These are phyloP conservation scores for Penicillium fimorum DNA, from an alignment of 495 filamentous ascomycete species.

Conservation along the genomic window DNA sequence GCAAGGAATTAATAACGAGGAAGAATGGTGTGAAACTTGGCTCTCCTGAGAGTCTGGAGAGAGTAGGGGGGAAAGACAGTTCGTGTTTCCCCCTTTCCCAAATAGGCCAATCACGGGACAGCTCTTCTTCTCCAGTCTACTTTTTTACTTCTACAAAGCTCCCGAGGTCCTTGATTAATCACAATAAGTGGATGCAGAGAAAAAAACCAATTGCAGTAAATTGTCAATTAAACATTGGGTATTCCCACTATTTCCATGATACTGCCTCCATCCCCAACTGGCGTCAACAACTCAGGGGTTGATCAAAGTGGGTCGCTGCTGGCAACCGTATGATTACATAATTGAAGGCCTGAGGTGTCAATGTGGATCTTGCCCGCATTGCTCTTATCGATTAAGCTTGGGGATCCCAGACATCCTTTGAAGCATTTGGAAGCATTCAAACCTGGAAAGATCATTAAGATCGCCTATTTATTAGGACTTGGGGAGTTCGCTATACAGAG, in stretches of 20 bases:
- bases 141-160: conserved; percentile 18
- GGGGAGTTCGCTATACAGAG: neutral
- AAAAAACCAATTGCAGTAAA: neutral
- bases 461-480: neutral
- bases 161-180: conserved; percentile 1
- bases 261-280: neutral
- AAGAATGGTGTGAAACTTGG: conserved; percentile 21
- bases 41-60: conserved; percentile 20
- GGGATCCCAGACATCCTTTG: conserved; percentile 1
- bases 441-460: neutral
- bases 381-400: conserved; percentile 29
- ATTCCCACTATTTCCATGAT: neutral
- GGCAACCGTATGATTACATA: conserved; percentile 31
- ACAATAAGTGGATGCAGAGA: neutral
- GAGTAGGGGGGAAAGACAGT: conserved; percentile 28
- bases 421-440: neutral
- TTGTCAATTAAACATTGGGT: neutral
- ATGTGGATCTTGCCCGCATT: conserved; percentile 19
- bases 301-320: conserved; percentile 30
- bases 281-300: conserved; percentile 32
- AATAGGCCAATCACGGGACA: conserved; percentile 30
- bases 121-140: conserved; percentile 12
- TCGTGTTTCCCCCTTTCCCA: conserved; percentile 36
- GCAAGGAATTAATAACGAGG: conserved; percentile 23
- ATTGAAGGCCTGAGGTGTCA: conserved; percentile 13